Evolutionary conservation across 768 basidiomycete species (phyloP), one percentile per base, ranked within the genome.

Genomic region (Boletus vinaceobasis): DNA sequence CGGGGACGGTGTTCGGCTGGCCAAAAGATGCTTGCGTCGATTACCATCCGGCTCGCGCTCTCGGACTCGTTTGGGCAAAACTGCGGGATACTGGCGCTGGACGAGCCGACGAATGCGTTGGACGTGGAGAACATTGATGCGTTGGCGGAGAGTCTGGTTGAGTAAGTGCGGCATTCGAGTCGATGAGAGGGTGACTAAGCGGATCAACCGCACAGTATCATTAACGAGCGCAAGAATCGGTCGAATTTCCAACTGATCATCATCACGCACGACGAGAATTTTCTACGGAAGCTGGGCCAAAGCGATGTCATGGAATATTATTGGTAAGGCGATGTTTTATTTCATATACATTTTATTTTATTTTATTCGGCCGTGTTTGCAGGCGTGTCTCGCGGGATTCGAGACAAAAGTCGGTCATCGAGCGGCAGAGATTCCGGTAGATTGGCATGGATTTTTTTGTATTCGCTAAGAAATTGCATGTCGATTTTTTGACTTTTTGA

Each of bases 21-120:
- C 0, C 97, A 99, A 74, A 99, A 99, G 75, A 98, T 98, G 82
- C 76, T 99, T 55, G 97, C 96, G 10, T 95, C 92, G 21, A 98
- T 98, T 71, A 93, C 98, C 73, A 98, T 99, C 65, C 86, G 97
- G 7, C 84, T 99, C 35, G 97, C 97, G 4, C 79, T 99, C 27
- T 96, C 96, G 6, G 97, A 99, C 67, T 96, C 93, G 3, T 98
- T 99, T 65, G 93, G 93, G 3, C 91, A 94, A 69, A 97, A 96
- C 62, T 98, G 97, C 71, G 97, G 97, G 19, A 97, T 99, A 59
- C 81, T 99, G 26, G 97, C 97, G 0, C 76, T 99, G 56, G 97
- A 99, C 65, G 97, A 99, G 75, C 97, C 97, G 13, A 98, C 97
- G 21, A 98, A 98, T 58, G 97, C 97, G 29, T 77, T 99, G 45